Base-by-base conservation (phyloP, 179 eudicot species). In the Heliamphora pulchella region DNA sequence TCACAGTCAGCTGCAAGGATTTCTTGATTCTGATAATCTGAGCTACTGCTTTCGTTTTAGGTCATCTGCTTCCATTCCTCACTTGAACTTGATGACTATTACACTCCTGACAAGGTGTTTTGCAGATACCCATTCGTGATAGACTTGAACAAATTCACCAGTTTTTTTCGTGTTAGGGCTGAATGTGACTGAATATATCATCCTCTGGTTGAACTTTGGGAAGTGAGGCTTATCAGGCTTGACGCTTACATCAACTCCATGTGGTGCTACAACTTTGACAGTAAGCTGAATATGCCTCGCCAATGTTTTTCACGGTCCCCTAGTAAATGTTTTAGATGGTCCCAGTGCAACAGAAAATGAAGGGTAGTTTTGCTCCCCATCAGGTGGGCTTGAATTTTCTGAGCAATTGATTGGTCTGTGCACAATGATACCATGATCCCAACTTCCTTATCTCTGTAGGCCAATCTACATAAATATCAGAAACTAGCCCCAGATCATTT, bases 351-450 rank as follows among this genome's bases (percentile, higher is more conserved):
- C 87, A 10, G 91, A 83, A 68, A 93, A 89, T 7, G 96, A 86
- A 63, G 98, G 97, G 80, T 90, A 91, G 70, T 94, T 94, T 18
- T 90, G 88, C 66, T 88, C 86, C 55, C 87, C 86, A 57, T 82
- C 87, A 61, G 76, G 77, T 78, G 85, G 86, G 80, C 81, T 82
- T 77, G 85, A 57, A 44, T 81, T 82, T 39, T 82, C 72, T 3
- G 77, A 74, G 85, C 96, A 91, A 77, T 83, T 83, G 61, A 85
- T 80, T 66, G 82, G 76, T 63, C 80, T 83, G 69, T 83, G 89
- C 62, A 88, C 79, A n/a, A 93, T 78, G 2, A 83, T 65, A 31
- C 31, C 31, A 31, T 31, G 31, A 31, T 31, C 47, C 83, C 82
- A 11, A 92, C 85, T 63, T 93, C 86, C 2, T 84, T 39, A 50